phyloP scores from a whole-genome alignment of 1,139 yeast species.

The Candida gigantensis region DNA sequence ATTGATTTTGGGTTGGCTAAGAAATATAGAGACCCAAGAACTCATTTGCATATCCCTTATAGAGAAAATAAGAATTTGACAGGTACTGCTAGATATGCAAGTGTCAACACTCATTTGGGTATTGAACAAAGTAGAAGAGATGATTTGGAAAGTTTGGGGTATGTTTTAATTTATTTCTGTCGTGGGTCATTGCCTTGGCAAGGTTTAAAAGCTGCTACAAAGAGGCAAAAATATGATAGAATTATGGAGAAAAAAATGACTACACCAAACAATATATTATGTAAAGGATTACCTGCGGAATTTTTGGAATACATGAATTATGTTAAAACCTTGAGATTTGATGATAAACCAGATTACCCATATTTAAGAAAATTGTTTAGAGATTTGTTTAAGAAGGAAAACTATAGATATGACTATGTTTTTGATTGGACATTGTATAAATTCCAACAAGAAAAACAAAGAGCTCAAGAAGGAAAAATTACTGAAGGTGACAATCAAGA shows the following conservation, averaged over 20 bases:
- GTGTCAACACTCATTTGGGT: conserved; percentile 94
- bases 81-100: conserved; percentile 96
- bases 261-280: conserved; percentile 83
- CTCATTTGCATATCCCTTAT: conserved; percentile 94
- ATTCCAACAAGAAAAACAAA: conserved; percentile 67
- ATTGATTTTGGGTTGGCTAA: conserved; percentile 98
- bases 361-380: conserved; percentile 87
- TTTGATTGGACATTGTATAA: conserved; percentile 97
- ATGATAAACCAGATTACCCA: conserved; percentile 94
- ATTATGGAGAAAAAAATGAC: conserved; percentile 96
- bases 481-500: conserved; percentile 30
- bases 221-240: conserved; percentile 94
- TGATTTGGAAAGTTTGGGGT: conserved; percentile 93
- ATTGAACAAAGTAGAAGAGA: conserved; percentile 96
- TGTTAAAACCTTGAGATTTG: conserved; percentile 87
- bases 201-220: conserved; percentile 95
- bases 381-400: conserved; percentile 85
- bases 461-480: conserved; percentile 46
- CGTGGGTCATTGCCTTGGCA: conserved; percentile 99
- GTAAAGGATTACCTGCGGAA: conserved; percentile 90
- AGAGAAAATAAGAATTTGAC: conserved; percentile 94
- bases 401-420: conserved; percentile 89
- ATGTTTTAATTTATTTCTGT: conserved; percentile 91
- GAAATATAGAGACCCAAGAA: conserved; percentile 91
- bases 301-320: conserved; percentile 87